A percentile compares a stretch with the other conserved stretches of the same genome.
These are phyloP conservation scores for Rubroboletus satanas DNA, from an alignment of 768 basidiomycete species.

Conservation along the genomic window DNA sequence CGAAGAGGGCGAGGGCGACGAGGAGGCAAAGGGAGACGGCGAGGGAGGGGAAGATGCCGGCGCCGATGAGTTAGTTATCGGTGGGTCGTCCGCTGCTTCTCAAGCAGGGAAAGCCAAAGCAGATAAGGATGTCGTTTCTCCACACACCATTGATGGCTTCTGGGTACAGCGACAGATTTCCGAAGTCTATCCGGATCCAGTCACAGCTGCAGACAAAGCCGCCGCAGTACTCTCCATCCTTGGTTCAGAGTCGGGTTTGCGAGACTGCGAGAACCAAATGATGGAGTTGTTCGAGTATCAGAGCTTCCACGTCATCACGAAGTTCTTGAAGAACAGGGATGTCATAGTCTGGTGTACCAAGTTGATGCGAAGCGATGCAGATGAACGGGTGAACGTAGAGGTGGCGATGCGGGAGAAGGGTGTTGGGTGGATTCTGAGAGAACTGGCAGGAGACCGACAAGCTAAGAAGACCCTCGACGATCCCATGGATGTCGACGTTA, in stretches of 20 bases:
- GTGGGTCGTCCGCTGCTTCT: conserved; percentile 54
- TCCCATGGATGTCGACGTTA: conserved; percentile 78
- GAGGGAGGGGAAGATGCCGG: conserved; percentile 45
- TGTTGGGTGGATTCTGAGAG: conserved; percentile 91
- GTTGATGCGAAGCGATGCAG: conserved; percentile 82
- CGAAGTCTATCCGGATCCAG: conserved; percentile 88
- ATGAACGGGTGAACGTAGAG: conserved; percentile 89
- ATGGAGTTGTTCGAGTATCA: conserved; percentile 97
- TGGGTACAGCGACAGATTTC: conserved; percentile 97
- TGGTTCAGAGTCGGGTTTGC: conserved; percentile 78
- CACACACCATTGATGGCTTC: conserved; percentile 92
- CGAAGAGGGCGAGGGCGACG: conserved; percentile 55
- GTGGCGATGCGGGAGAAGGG: conserved; percentile 98
- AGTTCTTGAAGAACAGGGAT: conserved; percentile 92
- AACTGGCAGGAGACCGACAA: conserved; percentile 79
- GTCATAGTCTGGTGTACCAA: conserved; percentile 98
- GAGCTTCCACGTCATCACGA: conserved; percentile 84
- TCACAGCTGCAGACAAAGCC: conserved; percentile 91
- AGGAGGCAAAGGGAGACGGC: conserved; percentile 40
- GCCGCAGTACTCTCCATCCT: conserved; percentile 79
- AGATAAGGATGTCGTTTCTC: conserved; percentile 79
- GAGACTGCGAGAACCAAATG: conserved; percentile 92
- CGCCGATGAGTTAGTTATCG: conserved; percentile 76
- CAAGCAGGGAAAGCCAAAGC: conserved; percentile 46
- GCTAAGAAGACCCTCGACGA: conserved; percentile 47